Evolutionary conservation across 2,329 filamentous ascomycete species (phyloP), one percentile per base, ranked within the genome.

Genomic region (Phialophora tarda): DNA sequence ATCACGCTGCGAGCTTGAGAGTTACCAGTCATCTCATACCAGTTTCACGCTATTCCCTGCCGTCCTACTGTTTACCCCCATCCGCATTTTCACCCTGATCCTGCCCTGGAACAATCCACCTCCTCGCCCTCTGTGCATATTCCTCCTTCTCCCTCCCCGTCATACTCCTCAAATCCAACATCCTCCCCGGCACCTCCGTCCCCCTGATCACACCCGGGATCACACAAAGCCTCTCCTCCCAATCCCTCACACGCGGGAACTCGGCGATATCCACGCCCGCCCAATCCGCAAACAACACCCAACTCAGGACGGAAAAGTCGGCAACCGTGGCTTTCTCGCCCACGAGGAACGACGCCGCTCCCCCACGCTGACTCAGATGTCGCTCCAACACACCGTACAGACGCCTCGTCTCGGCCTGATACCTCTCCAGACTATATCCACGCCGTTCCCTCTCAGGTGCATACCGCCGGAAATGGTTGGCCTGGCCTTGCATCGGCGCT

Each of bases 261-360:
- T 76, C 74, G 3, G 63, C 60, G 6, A 78, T 54, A 54, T 77
- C 73, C 44, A 77, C 70, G 30, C 74, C 74, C 57, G 77, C 54
- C 0, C 66, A 55, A 2, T 38, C 7, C 2, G 72, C 72, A 1
- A 55, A 72, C 1, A 71, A 70, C 10, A 83, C 76, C 82, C 82
- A 84, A 2, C 74, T 72, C 64, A 78, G 83, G 65, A 74, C 79
- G 14, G 80, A 78, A 51, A 83, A 77, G 67, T 83, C 82, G 8
- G 81, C 82, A 66, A 83, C 81, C 1, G 78, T 82, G 66, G 78
- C 82, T 65, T 81, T 82, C 23, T 75, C 69, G 1, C 82, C 81
- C 0, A 81, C 80, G 1, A 83, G 71, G 74, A 80, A 84, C 3
- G 78, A 73, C 8, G 77, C 78, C 21, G 77, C 74, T 51, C 71